These are phyloP conservation scores for Wickerhamiella occidentalis DNA, from an alignment of 805 yeast species.

Conservation along the genomic window DNA sequence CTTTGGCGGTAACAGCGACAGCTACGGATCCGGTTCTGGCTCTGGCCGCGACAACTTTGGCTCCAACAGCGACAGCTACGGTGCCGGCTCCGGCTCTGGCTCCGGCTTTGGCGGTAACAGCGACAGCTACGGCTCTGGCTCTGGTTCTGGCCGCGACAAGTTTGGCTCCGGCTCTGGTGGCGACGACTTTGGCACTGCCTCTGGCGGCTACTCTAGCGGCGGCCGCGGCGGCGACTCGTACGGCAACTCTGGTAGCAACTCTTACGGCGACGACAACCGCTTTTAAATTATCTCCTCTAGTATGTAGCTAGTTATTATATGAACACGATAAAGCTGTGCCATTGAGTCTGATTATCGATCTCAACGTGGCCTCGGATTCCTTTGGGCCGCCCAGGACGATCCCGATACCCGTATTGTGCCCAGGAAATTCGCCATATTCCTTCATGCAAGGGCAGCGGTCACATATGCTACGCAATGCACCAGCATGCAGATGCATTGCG, in stretches of 20 bases:
- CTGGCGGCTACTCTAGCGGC: neutral
- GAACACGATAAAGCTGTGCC: too few species aligned
- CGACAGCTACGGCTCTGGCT: slow-evolving; percentile 1
- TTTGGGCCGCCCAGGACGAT: too few species aligned
- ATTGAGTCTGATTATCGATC: too few species aligned
- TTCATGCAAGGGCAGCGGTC: neutral
- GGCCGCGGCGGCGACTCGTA: neutral
- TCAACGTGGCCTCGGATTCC: too few species aligned
- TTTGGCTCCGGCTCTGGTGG: slow-evolving; percentile 4
- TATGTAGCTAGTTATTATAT: neutral
- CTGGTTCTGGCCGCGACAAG: neutral
- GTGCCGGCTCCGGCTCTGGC: slow-evolving; percentile 6
- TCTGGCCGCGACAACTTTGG: neutral
- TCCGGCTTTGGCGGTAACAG: slow-evolving; percentile 1
- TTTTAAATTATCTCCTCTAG: slow-evolving; percentile 3
- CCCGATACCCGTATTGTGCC: too few species aligned
- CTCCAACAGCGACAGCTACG: slow-evolving; percentile 1
- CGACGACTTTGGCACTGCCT: neutral
- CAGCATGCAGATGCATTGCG: neutral
- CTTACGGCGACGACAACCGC: slow-evolving; percentile 4
- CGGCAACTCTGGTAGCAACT: slow-evolving; percentile 8
- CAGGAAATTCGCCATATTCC: neutral
- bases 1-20: neutral
- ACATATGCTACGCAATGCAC: neutral
- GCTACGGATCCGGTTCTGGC: neutral